Evolutionary conservation across 2,329 filamentous ascomycete species (phyloP), one percentile per base, ranked within the genome.

Genomic region (Botrytis fragariae): DNA sequence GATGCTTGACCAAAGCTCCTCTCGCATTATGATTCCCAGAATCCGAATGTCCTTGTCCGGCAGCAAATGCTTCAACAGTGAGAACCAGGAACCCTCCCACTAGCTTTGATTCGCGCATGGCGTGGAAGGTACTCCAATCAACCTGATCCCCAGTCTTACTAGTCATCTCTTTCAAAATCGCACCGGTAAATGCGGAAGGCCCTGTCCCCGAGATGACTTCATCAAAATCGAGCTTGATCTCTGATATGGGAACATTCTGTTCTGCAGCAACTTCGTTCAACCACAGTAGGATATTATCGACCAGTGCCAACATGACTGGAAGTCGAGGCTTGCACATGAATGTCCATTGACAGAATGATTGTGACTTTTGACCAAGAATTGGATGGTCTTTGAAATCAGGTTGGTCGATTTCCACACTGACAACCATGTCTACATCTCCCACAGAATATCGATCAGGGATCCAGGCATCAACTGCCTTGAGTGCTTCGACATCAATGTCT

Each of bases 271-370:
- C 85, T 0, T 85, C 86, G 42, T 87, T 86, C 68, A 93, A 84
- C 91, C 90, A 92, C 1, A 83, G 79, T 81, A 92, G 87, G 79
- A 93, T 92, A 77, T 90, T 88, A 79, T 92, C 89, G 64, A 93
- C 87, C 5, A 93, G 84, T 45, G 84, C 83, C 80, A 92, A 84
- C 89, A 93, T 92, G 72, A 93, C 89, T 1, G 90, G 89, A 39
- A 90, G 86, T 29, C 85, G 84, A 0, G 91, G 90, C 79, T 92
- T 91, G 77, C 88, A 88, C 83, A 92, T 90, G 78, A 93, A 92
- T 0, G 91, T 93, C 91, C 91, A 93, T 79, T 93, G 91, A 80
- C 91, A 93, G 80, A 93, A 93, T 0, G 90, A 93, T 76, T 86
- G 84, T 54, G 88, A 92, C 81, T 93, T 93, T 67, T 85, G 86